Base-by-base conservation (phyloP, 1,284 basidiomycete genomes). In the Puccinia triticina region DNA sequence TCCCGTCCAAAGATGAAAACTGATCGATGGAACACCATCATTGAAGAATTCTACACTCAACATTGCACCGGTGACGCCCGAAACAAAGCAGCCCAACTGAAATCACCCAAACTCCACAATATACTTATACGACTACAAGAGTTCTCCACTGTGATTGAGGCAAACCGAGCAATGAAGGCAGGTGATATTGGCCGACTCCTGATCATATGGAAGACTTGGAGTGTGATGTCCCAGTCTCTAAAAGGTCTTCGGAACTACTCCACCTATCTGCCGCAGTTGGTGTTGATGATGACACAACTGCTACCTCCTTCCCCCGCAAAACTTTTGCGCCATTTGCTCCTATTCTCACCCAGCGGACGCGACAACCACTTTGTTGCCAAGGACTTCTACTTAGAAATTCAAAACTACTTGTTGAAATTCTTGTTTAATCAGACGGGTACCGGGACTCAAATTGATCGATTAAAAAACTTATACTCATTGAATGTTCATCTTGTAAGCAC, bases 301-400 rank as follows among this genome's bases (percentile, higher is more conserved):
- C 37, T 77, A 3, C 75, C 40, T 1, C 57, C 57, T 8, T 46
- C n/a, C 18, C 29, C 66, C 2, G 59, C 40, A 18, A 61, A 66
- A 50, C 18, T 34, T 7, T 66, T 77, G 8, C 14, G 59, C 1
- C 75, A 77, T 37, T 77, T 40, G 1, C 37, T 77, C 14, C 21
- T 77, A 46, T n/a, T 77, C 29, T 77, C 46, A 12, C 75, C 75
- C 2, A 77, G 61, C 34, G 66, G 77, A 7, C 37, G 53, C n/a
- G 66, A 67, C 1, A 43, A 50, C 53, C 77, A 71, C 18, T 77
- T 77, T 40, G 21, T 64, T 0, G 29, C 75, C 7, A 77, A 77
- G 57, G 75, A 77, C n/a, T 77, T 64, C 59, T 77, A 77, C n/a
- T n/a, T 77, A 14, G 59, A 77, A 48, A 29, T 64, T 4, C 57